Percentiles rank a stretch among this genome's conserved stretches.
Evolutionary conservation across 2,329 filamentous ascomycete genomes (phyloP).

Genomic region (Teratosphaeriaceae sp.): DNA sequence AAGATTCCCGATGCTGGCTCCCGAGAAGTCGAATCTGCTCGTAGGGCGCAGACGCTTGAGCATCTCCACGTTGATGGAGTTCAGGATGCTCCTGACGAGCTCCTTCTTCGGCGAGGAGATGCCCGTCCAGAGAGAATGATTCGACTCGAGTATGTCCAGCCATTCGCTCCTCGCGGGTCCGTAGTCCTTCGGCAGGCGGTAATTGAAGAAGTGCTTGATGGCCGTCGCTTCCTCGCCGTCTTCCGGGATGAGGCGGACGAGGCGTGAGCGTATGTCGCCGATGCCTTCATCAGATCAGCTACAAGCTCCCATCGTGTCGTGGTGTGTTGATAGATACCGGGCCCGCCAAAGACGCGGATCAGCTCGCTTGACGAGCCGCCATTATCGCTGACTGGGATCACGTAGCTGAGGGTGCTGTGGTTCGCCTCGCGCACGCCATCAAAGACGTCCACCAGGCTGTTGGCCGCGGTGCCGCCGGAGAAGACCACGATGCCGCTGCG

Average conservation of each 20-base stretch:
- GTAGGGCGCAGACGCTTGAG: conserved; percentile 41
- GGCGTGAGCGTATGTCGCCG: conserved; percentile 63
- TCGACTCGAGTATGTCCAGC: conserved; percentile 81
- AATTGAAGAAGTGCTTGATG: conserved; percentile 79
- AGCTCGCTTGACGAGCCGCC: conserved; percentile 90
- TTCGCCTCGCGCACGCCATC: conserved; percentile 54
- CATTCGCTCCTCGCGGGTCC: conserved; percentile 66
- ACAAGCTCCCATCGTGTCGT: not conserved
- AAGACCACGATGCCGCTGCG: conserved; percentile 68
- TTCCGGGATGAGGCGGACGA: conserved; percentile 83
- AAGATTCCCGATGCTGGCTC: conserved; percentile 45
- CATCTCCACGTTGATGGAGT: conserved; percentile 44
- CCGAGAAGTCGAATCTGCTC: conserved; percentile 43
- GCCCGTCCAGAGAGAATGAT: conserved; percentile 64
- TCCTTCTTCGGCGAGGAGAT: conserved; percentile 46
- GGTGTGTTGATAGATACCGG: conserved; percentile 50
- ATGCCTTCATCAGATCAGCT: conserved; percentile 39
- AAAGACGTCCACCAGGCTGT: conserved; percentile 89
- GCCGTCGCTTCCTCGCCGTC: conserved; percentile 57
- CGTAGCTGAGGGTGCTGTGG: conserved; percentile 65
- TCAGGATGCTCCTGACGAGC: conserved; percentile 45
- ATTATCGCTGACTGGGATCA: conserved; percentile 95
- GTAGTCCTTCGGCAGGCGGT: conserved; percentile 63
- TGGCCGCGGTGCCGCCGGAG: conserved; percentile 89
- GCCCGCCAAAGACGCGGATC: conserved; percentile 89